These are phyloP conservation scores for Penicillium verhagenii DNA, from an alignment of 495 filamentous ascomycete genomes.

Conservation along the genomic window DNA sequence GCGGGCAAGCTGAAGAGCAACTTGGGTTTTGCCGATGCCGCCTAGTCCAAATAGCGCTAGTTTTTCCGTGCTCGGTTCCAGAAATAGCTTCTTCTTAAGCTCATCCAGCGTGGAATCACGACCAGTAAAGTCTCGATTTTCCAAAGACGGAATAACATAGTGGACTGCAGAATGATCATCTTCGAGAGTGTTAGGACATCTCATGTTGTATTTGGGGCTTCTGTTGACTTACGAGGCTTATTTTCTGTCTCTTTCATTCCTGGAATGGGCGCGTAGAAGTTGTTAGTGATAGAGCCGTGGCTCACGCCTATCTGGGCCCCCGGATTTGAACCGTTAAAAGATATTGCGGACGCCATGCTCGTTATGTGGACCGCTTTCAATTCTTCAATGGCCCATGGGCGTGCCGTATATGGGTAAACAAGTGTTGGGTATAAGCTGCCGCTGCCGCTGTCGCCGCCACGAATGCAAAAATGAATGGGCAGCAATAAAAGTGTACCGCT, in stretches of 20 bases:
- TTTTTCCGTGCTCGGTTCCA: not conserved
- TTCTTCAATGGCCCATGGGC: not conserved
- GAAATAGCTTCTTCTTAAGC: not conserved
- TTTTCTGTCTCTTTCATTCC: too few species aligned
- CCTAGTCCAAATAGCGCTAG: constrained; percentile 19
- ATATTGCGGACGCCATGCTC: too few species aligned
- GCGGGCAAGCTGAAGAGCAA: constrained; percentile 38
- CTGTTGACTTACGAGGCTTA: too few species aligned
- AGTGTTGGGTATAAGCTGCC: not conserved
- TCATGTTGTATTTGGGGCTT: not conserved
- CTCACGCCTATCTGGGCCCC: too few species aligned
- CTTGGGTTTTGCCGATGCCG: constrained; percentile 34
- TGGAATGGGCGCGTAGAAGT: too few species aligned
- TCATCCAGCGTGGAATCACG: not conserved
- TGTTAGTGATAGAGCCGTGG: too few species aligned
- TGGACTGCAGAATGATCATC: not conserved
- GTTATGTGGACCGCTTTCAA: not conserved
- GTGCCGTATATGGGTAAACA: not conserved
- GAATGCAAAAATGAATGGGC: not conserved
- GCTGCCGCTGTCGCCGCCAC: not conserved
- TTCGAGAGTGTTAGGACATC: not conserved
- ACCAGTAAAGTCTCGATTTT: not conserved
- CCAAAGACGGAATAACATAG: not conserved
- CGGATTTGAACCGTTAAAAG: too few species aligned
- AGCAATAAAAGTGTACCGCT: not conserved